Conservation (phyloP, 495 filamentous ascomycete genomes). For the Daldinia concentrica region DNA sequence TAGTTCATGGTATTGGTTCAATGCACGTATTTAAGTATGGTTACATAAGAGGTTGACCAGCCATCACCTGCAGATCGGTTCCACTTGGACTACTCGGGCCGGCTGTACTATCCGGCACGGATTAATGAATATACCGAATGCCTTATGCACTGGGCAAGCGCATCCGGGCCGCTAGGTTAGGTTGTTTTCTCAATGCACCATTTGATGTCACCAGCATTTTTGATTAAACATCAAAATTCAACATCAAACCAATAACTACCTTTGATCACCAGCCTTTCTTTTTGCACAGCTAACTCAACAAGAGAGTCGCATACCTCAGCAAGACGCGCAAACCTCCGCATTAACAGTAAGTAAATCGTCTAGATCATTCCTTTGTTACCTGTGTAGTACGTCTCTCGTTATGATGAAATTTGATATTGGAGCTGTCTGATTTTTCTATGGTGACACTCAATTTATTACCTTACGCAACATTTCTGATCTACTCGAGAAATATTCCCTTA, state of each 20-base stretch:
- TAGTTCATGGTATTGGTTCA: too few species aligned
- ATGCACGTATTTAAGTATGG: too few species aligned
- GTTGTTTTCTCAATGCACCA: not conserved
- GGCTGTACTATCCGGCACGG: not conserved
- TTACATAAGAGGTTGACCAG: too few species aligned
- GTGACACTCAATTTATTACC: slow-evolving; percentile 59
- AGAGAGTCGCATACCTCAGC: not conserved
- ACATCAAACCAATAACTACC: not conserved
- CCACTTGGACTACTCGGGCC: not conserved
- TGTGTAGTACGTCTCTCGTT: not conserved
- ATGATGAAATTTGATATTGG: slow-evolving; percentile 81
- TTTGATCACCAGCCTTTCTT: not conserved
- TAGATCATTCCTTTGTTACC: not conserved
- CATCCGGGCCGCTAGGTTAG: too few species aligned
- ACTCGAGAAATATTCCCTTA: slow-evolving; percentile 10
- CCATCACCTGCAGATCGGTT: too few species aligned
- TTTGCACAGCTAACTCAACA: not conserved
- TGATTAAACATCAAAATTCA: not conserved
- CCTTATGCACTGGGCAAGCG: not conserved
- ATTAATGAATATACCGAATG: not conserved
- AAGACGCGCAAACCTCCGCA: not conserved
- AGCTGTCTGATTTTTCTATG: slow-evolving; percentile 88
- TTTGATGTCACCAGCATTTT: not conserved
- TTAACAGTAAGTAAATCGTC: slow-evolving; percentile 20
- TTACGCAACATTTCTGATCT: slow-evolving; percentile 64